Conservation (phyloP, 164 flowering plant species). For the Liquidambar formosana region DNA sequence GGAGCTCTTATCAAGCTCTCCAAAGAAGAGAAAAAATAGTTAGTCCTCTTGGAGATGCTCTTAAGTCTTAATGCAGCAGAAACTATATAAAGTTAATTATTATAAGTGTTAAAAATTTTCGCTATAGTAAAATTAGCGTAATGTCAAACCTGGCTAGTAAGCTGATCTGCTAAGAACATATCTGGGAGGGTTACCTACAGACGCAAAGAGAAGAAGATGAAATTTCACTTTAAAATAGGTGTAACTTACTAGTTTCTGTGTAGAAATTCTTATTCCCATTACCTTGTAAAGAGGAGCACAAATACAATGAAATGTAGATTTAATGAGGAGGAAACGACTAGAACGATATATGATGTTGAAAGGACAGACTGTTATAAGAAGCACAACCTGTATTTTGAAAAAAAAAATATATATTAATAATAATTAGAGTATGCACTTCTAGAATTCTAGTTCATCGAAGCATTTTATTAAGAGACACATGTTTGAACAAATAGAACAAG, state of each 20-base stretch:
- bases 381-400: constrained; percentile 34
- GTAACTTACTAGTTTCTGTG: background rate
- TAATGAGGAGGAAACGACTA: constrained; percentile 53
- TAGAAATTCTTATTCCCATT: background rate
- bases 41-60: too few relatives aligned
- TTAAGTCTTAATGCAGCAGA: too few relatives aligned
- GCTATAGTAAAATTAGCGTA: too few relatives aligned
- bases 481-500: too few relatives aligned
- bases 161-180: constrained; percentile 57
- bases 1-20: too few relatives aligned
- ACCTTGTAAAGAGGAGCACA: constrained; percentile 64
- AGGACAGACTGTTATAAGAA: constrained; percentile 43
- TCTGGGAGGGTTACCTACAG: constrained; percentile 58
- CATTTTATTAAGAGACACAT: too few relatives aligned
- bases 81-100: too few relatives aligned
- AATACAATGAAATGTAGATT: constrained; percentile 42
- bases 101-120: too few relatives aligned
- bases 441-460: background rate
- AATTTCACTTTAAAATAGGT: background rate
- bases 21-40: too few relatives aligned
- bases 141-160: constrained; percentile 54
- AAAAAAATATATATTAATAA: too few relatives aligned
- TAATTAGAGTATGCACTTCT: background rate
- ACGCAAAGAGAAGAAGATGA: constrained; percentile 1
- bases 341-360: constrained; percentile 53